Conservation (phyloP, 495 filamentous ascomycete genomes). For the Diplogelasinospora grovesii region DNA sequence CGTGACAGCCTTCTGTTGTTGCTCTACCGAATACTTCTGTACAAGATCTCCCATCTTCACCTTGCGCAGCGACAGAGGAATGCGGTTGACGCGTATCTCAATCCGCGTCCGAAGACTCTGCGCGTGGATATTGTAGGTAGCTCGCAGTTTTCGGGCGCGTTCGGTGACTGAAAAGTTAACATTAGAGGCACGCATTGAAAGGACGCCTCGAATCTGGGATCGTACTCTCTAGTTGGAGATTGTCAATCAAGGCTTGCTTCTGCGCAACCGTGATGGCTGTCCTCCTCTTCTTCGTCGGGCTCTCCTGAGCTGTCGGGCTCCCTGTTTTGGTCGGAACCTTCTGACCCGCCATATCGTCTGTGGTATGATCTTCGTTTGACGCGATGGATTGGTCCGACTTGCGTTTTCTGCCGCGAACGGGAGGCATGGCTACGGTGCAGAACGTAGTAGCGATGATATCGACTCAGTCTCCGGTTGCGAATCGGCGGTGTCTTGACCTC, state of each 20-base stretch:
- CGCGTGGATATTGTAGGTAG: constrained; percentile 83
- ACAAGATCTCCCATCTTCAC: constrained; percentile 79
- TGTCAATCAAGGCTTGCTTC: constrained; percentile 87
- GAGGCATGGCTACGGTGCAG: constrained; percentile 41
- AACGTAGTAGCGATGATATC: neutral
- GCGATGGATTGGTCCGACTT: constrained; percentile 47
- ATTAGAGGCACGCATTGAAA: constrained; percentile 13
- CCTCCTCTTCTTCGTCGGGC: constrained; percentile 53
- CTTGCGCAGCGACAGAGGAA: constrained; percentile 72
- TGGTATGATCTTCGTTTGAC: constrained; percentile 26
- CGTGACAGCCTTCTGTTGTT: constrained; percentile 13
- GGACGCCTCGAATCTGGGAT: constrained; percentile 7
- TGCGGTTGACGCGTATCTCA: constrained; percentile 90
- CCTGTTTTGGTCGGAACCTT: constrained; percentile 35
- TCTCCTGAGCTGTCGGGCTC: constrained; percentile 41
- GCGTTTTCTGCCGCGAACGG: constrained; percentile 49
- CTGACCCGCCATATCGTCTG: constrained; percentile 20
- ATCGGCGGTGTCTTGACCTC: neutral
- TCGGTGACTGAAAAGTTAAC: constrained; percentile 63
- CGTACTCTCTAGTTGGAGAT: constrained; percentile 87
- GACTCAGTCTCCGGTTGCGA: neutral
- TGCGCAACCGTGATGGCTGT: constrained; percentile 65
- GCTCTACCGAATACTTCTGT: constrained; percentile 30
- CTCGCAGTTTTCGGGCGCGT: constrained; percentile 80
- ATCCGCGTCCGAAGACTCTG: constrained; percentile 78